Base-by-base conservation (phyloP, 2,329 filamentous ascomycete genomes). In the Venturia nashicola region DNA sequence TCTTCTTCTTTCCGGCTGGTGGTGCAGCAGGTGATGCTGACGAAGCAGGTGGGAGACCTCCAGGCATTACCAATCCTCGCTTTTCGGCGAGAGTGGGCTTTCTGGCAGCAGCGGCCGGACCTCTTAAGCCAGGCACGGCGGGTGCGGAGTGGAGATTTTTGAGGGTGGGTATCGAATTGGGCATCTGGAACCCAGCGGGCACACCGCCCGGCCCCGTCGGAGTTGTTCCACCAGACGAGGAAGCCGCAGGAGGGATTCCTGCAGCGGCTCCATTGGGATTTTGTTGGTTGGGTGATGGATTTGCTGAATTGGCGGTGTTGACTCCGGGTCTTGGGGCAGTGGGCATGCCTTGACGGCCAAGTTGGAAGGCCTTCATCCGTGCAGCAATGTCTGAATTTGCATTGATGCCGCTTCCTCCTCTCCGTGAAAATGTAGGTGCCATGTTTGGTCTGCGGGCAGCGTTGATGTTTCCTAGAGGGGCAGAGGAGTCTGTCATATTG, bases 401-500 rank as follows among this genome's bases (percentile, higher is more conserved):
- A 61, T 76, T 76, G 65, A 86, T 72, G 20, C 80, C 80, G 60
- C 81, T 80, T 48, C 78, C 76, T 64, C 79, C 75, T 69, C 74
- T 75, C 61, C 51, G 42, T 65, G 76, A 74, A 62, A 76, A 75
- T 48, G 78, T 73, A 27, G 75, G 73, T 7, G 76, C 73, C 3
- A 76, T 73, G 39, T 73, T 71, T 16, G 82, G 82, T 70, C 83
- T 79, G 67, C 86, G 78, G 46, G 85, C 85, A 60, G 85, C 83
- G 74, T 87, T 91, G 70, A 96, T 78, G 65, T 89, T 83, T 48
- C 91, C 91, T 4, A 92, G 79, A 48, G 90, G 86, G 36, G 88
- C 94, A n/a, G 91, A 96, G n/a, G 86, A 91, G 7, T 88, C 78
- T 64, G 84, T 90, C 85, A 96, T 91, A 65, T 76, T 74, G 32